A percentile compares a stretch with the other conserved stretches of the same genome.
phyloP scores from a whole-genome alignment of 2,329 filamentous ascomycete species.

The Thyridium curvatum region DNA sequence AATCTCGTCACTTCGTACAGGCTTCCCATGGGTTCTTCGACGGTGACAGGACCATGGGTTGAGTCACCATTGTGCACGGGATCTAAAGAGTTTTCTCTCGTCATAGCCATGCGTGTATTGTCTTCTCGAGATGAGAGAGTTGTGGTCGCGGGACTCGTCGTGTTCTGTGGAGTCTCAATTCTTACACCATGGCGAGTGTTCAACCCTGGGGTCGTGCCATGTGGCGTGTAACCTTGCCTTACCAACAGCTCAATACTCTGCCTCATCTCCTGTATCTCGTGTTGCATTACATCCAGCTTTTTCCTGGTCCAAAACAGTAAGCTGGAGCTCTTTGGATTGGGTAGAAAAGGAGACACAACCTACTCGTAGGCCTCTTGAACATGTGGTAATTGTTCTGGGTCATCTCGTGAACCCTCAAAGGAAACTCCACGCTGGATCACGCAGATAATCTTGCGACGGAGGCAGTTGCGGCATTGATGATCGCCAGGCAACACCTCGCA shows the following conservation, averaged over 20 bases:
- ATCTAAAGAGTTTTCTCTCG: slow-evolving; percentile 36
- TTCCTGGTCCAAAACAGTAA: slow-evolving; percentile 23
- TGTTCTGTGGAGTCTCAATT: too few relatives aligned
- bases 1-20: slow-evolving; percentile 48
- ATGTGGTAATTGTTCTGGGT: too few relatives aligned
- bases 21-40: slow-evolving; percentile 45
- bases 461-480: slow-evolving; percentile 32
- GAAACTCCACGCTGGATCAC: slow-evolving; percentile 23
- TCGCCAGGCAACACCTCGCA: slow-evolving; percentile 35
- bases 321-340: too few relatives aligned
- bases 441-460: slow-evolving; percentile 33
- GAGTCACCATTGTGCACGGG: slow-evolving; percentile 25
- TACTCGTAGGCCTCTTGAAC: too few relatives aligned
- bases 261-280: slow-evolving; percentile 15
- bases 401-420: slow-evolving; percentile 25
- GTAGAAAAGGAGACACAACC: too few relatives aligned
- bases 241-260: slow-evolving; percentile 14
- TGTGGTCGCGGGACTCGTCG: slow-evolving; percentile 17
- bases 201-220: slow-evolving; percentile 13
- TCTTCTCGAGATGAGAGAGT: slow-evolving; percentile 18
- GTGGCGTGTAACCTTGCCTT: slow-evolving; percentile 1
- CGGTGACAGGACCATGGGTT: slow-evolving; percentile 16
- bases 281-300: slow-evolving; percentile 17
- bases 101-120: slow-evolving; percentile 30
- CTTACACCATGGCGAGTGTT: slow-evolving; percentile 5